phyloP scores from a whole-genome alignment of 75 land plant species.

The Selaginella moellendorffii region DNA sequence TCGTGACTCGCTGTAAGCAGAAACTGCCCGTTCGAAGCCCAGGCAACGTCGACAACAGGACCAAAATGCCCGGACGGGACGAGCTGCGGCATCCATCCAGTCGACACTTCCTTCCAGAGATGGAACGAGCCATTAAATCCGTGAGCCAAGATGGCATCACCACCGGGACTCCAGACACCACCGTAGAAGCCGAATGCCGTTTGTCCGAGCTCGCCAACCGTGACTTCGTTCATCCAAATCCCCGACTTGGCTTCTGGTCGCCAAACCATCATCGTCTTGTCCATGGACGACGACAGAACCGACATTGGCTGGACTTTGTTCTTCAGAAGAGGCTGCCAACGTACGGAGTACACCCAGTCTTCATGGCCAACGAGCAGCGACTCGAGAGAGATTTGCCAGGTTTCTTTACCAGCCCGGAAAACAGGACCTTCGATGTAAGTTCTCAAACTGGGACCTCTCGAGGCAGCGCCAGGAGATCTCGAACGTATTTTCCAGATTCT shows the following conservation, averaged over 20 bases:
- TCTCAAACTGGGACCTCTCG: conserved; percentile 34
- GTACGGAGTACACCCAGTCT: conserved; percentile 95
- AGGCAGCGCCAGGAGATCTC: not conserved
- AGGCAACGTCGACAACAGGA: conserved; percentile 59
- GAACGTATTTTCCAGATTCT: conserved; percentile 74
- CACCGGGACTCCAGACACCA: conserved; percentile 76
- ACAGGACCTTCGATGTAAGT: conserved; percentile 81
- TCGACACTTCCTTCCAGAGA: conserved; percentile 68
- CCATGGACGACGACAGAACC: conserved; percentile 93
- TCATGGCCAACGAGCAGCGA: conserved; percentile 94
- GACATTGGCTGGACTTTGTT: conserved; percentile 41
- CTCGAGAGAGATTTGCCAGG: conserved; percentile 74
- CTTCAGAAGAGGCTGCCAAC: conserved; percentile 66
- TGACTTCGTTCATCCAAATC: conserved; percentile 88
- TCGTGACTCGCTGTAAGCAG: conserved; percentile 91
- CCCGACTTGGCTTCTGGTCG: conserved; percentile 70
- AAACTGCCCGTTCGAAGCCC: conserved; percentile 62
- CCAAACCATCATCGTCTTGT: conserved; percentile 99
- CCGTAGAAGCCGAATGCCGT: conserved; percentile 93
- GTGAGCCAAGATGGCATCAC: conserved; percentile 75
- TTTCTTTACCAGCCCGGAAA: conserved; percentile 36
- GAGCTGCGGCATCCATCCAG: conserved; percentile 72
- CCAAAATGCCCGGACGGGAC: conserved; percentile 91
- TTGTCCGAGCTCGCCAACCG: conserved; percentile 88
- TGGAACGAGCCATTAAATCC: conserved; percentile 96